Evolutionary conservation across 306 rosid species (phyloP).

Genomic region (Leucaena leucocephala): DNA sequence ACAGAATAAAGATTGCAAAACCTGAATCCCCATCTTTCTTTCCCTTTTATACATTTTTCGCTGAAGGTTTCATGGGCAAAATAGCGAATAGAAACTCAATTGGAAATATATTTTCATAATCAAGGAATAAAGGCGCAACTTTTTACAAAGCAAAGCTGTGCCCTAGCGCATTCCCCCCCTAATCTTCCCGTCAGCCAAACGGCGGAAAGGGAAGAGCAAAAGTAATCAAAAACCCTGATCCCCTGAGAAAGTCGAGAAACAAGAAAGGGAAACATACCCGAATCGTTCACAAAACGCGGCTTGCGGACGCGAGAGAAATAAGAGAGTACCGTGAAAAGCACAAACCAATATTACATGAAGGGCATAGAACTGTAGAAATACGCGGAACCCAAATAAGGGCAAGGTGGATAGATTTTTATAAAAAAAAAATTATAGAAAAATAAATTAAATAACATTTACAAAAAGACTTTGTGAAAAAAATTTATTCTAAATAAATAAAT

Average conservation of each 20-base stretch:
- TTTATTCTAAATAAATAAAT: too few species aligned
- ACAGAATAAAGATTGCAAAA: neutral
- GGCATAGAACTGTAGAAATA: too few species aligned
- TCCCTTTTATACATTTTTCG: neutral
- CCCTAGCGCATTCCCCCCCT: neutral
- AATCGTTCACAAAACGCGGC: constrained; percentile 18
- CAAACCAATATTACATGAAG: neutral
- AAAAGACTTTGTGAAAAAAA: too few species aligned
- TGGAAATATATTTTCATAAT: neutral
- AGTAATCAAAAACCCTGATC: neutral
- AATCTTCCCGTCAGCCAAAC: constrained; percentile 18
- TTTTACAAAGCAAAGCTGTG: neutral
- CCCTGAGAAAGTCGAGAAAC: neutral
- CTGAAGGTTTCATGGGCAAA: neutral
- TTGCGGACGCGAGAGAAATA: neutral
- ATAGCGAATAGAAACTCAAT: neutral
- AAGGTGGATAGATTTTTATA: too few species aligned
- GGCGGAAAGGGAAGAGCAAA: neutral
- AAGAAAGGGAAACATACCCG: neutral
- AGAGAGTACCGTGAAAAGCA: neutral
- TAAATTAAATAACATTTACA: too few species aligned
- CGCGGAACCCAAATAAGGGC: too few species aligned
- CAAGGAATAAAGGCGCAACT: neutral
- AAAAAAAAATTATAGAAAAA: too few species aligned
- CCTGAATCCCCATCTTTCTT: neutral